Conservation (phyloP, 2,329 filamentous ascomycete species). For the Aspergillus phoenicis region DNA sequence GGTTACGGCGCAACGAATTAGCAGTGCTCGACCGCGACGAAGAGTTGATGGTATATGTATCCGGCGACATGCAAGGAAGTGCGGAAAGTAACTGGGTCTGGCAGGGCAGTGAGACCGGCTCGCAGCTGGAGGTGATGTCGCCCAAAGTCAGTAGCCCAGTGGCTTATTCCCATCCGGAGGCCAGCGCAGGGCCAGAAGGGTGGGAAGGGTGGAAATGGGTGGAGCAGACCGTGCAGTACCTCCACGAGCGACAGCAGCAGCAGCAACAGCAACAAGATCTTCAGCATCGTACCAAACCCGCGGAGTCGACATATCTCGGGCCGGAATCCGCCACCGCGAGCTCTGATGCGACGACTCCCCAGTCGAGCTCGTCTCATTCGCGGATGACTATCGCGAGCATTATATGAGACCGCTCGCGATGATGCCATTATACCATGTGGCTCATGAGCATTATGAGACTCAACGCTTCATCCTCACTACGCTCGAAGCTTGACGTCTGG, state of each 20-base stretch:
- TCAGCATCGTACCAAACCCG: constrained; percentile 31
- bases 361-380: constrained; percentile 38
- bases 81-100: constrained; percentile 81
- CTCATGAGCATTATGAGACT: too few relatives aligned
- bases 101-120: constrained; percentile 61
- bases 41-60: constrained; percentile 83
- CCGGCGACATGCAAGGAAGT: constrained; percentile 82
- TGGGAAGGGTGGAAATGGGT: constrained; percentile 83
- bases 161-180: constrained; percentile 17
- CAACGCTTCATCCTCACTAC: too few relatives aligned
- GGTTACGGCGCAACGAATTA: constrained; percentile 48
- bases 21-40: constrained; percentile 67
- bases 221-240: constrained; percentile 62
- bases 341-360: constrained; percentile 29
- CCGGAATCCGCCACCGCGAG: constrained; percentile 25
- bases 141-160: constrained; percentile 20
- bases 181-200: constrained; percentile 62
- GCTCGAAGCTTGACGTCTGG: neutral
- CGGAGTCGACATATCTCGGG: constrained; percentile 23
- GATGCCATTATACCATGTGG: neutral
- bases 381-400: constrained; percentile 53
- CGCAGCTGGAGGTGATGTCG: constrained; percentile 36
- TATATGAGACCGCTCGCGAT: constrained; percentile 35
- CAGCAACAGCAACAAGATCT: constrained; percentile 37
- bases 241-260: constrained; percentile 39